A percentile compares a stretch with the other conserved stretches of the same genome.
Evolutionary conservation across 2,329 filamentous ascomycete genomes (phyloP).

Genomic region (Neofusicoccum umdonicola): DNA sequence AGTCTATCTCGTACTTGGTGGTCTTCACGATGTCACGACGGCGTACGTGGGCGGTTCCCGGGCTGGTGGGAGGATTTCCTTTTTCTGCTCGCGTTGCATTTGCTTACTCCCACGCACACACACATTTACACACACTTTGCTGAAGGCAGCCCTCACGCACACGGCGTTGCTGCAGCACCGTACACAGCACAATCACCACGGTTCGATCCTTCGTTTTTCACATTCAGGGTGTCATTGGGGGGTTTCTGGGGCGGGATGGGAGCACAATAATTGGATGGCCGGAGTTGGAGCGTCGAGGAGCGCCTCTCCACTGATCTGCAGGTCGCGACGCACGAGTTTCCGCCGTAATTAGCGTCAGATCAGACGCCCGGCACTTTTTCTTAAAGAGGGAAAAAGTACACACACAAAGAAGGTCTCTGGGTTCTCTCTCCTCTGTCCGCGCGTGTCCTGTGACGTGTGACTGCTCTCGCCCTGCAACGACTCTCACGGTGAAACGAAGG

Average conservation of each 20-base stretch:
- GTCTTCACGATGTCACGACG: slow-evolving; percentile 17
- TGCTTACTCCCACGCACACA: background rate
- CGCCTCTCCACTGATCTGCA: slow-evolving; percentile 3
- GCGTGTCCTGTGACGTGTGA: background rate
- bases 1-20: slow-evolving; percentile 14
- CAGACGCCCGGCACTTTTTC: background rate
- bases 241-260: background rate
- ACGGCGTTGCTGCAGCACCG: background rate
- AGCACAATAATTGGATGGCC: background rate
- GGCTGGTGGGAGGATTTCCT: slow-evolving; percentile 5
- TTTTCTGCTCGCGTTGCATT: background rate
- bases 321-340: background rate
- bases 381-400: slow-evolving; percentile 7
- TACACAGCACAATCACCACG: background rate
- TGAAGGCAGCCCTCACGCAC: background rate
- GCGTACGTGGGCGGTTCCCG: slow-evolving; percentile 11
- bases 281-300: background rate
- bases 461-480: background rate
- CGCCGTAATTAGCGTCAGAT: slow-evolving; percentile 15
- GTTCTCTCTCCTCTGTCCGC: background rate
- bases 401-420: slow-evolving; percentile 13
- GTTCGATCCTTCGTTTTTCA: slow-evolving; percentile 1
- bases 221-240: background rate
- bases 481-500: background rate
- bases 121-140: background rate